Conservation (phyloP, 208 protist genomes). For the Borovskyia barvae region DNA sequence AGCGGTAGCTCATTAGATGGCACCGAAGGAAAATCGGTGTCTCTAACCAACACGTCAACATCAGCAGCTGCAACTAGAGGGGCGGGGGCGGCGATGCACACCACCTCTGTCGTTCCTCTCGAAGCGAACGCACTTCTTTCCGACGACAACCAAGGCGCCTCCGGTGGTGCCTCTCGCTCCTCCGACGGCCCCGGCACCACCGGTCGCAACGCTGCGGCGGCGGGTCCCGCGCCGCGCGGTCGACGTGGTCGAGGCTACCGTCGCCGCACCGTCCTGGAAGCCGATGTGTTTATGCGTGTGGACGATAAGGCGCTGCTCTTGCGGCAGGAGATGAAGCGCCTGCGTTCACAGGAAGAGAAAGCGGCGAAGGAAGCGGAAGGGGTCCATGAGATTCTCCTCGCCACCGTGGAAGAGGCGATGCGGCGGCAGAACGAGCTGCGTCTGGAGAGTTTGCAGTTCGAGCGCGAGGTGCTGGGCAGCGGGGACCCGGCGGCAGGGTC, state of each 20-base stretch:
- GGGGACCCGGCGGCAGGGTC: background rate
- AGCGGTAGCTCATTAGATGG: background rate
- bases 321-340: constrained; percentile 44
- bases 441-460: constrained; percentile 68
- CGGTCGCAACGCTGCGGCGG: background rate
- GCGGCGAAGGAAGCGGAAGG: constrained; percentile 49
- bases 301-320: constrained; percentile 79
- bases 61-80: too few species aligned
- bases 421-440: constrained; percentile 70
- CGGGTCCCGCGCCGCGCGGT: background rate
- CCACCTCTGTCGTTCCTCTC: too few species aligned
- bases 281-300: constrained; percentile 48
- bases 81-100: too few species aligned
- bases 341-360: constrained; percentile 47
- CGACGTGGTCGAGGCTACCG: constrained; percentile 57
- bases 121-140: too few species aligned
- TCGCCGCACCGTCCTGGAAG: constrained; percentile 34
- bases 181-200: background rate
- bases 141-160: too few species aligned
- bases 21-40: too few species aligned
- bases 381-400: constrained; percentile 53
- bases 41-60: too few species aligned
- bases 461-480: constrained; percentile 56
- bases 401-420: constrained; percentile 77
- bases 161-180: too few species aligned